phyloP scores from a whole-genome alignment of 208 protist species.

The Angomonas deanei region DNA sequence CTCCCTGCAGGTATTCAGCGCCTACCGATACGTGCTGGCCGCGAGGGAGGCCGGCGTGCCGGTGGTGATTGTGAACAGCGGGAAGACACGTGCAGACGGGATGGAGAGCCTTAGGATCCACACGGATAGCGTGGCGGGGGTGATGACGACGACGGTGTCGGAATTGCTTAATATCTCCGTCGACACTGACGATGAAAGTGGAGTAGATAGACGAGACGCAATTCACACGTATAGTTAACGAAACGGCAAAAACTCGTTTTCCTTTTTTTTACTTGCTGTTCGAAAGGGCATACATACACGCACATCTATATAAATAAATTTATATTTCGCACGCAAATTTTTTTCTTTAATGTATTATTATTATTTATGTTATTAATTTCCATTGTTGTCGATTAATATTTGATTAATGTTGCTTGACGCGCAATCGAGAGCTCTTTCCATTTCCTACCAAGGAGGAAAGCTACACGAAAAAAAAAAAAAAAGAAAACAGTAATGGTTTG shows the following conservation, averaged over 20 bases:
- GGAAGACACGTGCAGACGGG: conserved; percentile 54
- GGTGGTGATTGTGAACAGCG: conserved; percentile 61
- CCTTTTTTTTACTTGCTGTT: too few relatives aligned
- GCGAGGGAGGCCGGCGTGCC: conserved; percentile 46
- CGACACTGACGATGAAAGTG: not conserved
- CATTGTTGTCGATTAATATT: too few relatives aligned
- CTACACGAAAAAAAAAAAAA: not conserved
- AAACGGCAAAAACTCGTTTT: too few relatives aligned
- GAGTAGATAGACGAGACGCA: not conserved
- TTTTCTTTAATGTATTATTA: not conserved
- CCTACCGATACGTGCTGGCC: conserved; percentile 58
- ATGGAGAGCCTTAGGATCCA: conserved; percentile 55
- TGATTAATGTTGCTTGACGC: too few relatives aligned
- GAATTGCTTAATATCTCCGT: conserved; percentile 17
- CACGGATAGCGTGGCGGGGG: conserved; percentile 25
- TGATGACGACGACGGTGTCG: conserved; percentile 23
- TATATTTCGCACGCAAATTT: too few relatives aligned
- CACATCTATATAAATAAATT: too few relatives aligned
- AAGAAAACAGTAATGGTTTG: conserved; percentile 1
- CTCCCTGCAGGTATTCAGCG: conserved; percentile 72
- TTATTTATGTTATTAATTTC: not conserved
- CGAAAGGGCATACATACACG: too few relatives aligned
- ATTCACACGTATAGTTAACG: not conserved
- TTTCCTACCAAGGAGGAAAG: too few relatives aligned
- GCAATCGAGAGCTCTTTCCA: too few relatives aligned